A percentile compares a stretch with the other conserved stretches of the same genome.
Evolutionary conservation across 495 filamentous ascomycete species (phyloP).

Genomic region (Trichoderma reesei): DNA sequence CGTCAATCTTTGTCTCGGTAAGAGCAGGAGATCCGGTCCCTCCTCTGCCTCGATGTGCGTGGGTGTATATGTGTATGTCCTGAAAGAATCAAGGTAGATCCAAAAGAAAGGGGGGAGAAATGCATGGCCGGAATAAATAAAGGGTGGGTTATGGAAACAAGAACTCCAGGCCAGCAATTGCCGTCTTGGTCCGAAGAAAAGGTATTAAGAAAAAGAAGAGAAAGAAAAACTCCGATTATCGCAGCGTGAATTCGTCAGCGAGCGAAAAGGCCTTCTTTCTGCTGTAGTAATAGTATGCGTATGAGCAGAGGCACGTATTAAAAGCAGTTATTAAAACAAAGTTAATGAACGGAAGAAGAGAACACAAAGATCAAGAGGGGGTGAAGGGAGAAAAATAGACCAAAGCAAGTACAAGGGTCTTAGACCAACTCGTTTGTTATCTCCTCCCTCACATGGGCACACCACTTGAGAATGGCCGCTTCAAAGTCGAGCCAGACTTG

Average conservation of each 20-base stretch:
- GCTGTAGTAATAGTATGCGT: neutral
- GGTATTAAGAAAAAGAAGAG: neutral
- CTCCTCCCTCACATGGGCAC: slow-evolving; percentile 64
- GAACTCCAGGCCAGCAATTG: neutral
- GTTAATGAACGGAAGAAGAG: neutral
- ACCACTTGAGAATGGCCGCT: slow-evolving; percentile 69
- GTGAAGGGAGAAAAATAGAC: no score
- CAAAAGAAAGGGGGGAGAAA: neutral
- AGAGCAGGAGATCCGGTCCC: neutral
- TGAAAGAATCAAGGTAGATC: slow-evolving; percentile 2
- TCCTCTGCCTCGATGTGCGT: neutral
- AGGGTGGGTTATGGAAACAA: neutral
- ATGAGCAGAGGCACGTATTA: slow-evolving; percentile 6
- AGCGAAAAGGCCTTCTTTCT: slow-evolving; percentile 1
- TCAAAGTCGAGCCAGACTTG: slow-evolving; percentile 74
- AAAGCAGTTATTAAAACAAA: slow-evolving; percentile 2
- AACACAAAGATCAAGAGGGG: neutral
- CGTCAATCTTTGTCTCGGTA: slow-evolving; percentile 7
- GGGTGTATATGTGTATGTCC: neutral
- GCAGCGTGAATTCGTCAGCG: slow-evolving; percentile 1
- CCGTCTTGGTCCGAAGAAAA: neutral
- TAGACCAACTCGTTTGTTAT: slow-evolving; percentile 36
- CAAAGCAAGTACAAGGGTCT: slow-evolving; percentile 3
- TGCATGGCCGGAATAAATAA: neutral
- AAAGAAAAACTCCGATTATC: neutral